Evolutionary conservation across 2,329 filamentous ascomycete genomes (phyloP), one percentile per base, ranked within the genome.

Genomic region (Pseudovirgaria hyperparasitica): DNA sequence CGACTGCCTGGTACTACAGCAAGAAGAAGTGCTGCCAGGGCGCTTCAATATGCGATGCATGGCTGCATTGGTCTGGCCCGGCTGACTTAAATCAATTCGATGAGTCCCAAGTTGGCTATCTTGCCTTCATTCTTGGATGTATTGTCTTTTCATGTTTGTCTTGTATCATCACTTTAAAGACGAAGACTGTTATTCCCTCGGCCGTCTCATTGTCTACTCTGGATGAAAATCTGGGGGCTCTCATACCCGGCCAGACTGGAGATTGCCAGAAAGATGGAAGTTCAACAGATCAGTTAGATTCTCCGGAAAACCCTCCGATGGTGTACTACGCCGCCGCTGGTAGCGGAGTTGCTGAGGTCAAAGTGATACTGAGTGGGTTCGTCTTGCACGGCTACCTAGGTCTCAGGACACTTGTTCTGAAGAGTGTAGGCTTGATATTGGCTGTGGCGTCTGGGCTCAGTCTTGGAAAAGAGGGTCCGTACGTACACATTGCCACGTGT

Each of bases 361-460:
- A 90, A 38, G 90, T 96, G 33, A 96, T 96, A 32, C 70, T 96
- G n/a, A 94, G 85, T 43, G 90, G 90, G 5, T 98, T 96, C 45
- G 87, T 98, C 29, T 63, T 98, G 29, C 90, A 96, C 62, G 87
- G 90, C 2, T 96, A 96, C 48, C 68, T 98, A 6, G 90, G 90
- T 41, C 54, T 92, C 20, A 81, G 79, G 46, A 96, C 90, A 0
- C 65, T 98, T 16, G 54, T 87, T 5, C 70, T 92, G 56, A 98
- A 98, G 51, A 81, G 82, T 1, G 43, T 80, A 10, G 85, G 78
- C 9, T 61, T 98, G 24, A 71, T 94, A 32, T 65, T 96, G 30
- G 92, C 82, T 49, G 85, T 96, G 20, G 79, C 85, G 2, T 96
- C 90, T 3, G 90, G 90, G 4, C 65, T 98, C 33, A 93, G 85